phyloP scores from a whole-genome alignment of 805 yeast genomes.

The Saccharomycopsis olivae region DNA sequence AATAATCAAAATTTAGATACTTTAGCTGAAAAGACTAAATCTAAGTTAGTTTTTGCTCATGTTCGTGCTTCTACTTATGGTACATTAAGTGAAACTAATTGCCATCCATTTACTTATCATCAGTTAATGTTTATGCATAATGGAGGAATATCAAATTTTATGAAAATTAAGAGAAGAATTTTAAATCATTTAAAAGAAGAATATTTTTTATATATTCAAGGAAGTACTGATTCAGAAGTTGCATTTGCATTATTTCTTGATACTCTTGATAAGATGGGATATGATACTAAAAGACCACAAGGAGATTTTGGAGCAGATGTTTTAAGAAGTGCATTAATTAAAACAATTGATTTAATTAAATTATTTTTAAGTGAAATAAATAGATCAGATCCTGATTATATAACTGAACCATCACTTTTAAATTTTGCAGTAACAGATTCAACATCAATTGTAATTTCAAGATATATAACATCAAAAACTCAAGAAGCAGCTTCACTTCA shows the following conservation, averaged over 20 bases:
- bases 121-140: slow-evolving; percentile 94
- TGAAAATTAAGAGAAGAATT: slow-evolving; percentile 59
- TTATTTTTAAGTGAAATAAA: slow-evolving; percentile 57
- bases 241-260: slow-evolving; percentile 84
- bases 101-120: slow-evolving; percentile 91
- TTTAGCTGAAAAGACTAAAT: slow-evolving; percentile 78
- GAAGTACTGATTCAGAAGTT: slow-evolving; percentile 94
- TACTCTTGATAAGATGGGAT: slow-evolving; percentile 63
- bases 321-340: slow-evolving; percentile 57
- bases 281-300: slow-evolving; percentile 44
- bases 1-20: slow-evolving; percentile 84
- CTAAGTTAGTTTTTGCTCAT: slow-evolving; percentile 82
- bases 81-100: slow-evolving; percentile 85
- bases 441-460: slow-evolving; percentile 66
- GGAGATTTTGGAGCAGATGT: slow-evolving; percentile 42
- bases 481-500: slow-evolving; percentile 96
- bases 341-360: slow-evolving; percentile 66
- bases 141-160: slow-evolving; percentile 76
- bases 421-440: slow-evolving; percentile 97
- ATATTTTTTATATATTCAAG: slow-evolving; percentile 74
- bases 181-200: slow-evolving; percentile 68
- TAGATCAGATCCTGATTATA: slow-evolving; percentile 27
- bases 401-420: slow-evolving; percentile 67
- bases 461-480: slow-evolving; percentile 79
- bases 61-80: slow-evolving; percentile 96